These are phyloP conservation scores for Erysimum cheiri DNA, from an alignment of 441 rosid species.

Conservation along the genomic window DNA sequence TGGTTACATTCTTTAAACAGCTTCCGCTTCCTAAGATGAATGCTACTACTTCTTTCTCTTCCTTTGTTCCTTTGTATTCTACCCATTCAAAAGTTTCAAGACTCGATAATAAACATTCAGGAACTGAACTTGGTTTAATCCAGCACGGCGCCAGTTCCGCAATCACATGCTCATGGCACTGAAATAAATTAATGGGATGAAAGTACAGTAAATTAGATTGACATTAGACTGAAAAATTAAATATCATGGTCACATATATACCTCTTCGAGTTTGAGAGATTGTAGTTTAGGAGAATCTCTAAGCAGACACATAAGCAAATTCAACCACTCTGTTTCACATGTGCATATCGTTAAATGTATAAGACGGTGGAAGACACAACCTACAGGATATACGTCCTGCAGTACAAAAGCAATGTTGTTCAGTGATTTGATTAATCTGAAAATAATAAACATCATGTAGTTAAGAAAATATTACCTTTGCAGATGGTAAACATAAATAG, in stretches of 20 bases:
- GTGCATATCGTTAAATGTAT: background rate
- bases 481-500: too few species aligned
- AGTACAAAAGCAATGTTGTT: too few species aligned
- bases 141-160: background rate
- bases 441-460: too few species aligned
- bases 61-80: background rate
- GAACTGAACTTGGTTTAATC: background rate
- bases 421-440: too few species aligned
- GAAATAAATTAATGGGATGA: background rate
- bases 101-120: background rate
- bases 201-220: background rate
- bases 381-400: too few species aligned
- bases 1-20: background rate
- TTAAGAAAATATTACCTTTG: too few species aligned
- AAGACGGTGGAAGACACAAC: too few species aligned
- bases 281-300: background rate
- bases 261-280: background rate
- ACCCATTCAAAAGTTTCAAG: background rate
- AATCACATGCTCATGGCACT: background rate
- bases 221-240: background rate
- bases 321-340: background rate
- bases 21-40: background rate
- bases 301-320: background rate
- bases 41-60: background rate
- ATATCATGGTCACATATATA: background rate